A percentile compares a stretch with the other conserved stretches of the same genome.
These are phyloP conservation scores for Hortaea werneckii DNA, from an alignment of 2,329 filamentous ascomycete genomes.

Conservation along the genomic window DNA sequence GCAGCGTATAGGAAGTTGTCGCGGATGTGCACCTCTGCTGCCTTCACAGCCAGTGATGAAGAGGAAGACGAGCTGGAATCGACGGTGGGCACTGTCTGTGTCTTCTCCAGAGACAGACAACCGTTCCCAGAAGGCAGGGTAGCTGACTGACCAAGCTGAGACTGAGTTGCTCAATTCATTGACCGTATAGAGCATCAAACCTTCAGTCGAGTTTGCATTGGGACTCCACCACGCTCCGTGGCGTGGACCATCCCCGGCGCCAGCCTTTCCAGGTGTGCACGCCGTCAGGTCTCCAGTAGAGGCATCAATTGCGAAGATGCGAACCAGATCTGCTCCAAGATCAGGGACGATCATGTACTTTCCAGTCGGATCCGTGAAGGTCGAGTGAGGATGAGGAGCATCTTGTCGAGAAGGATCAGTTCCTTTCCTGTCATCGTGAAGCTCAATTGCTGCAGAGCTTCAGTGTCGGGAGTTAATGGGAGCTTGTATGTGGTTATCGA, in stretches of 20 bases:
- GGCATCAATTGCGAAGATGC: constrained; percentile 16
- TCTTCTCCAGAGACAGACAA: constrained; percentile 22
- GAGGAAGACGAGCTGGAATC: constrained; percentile 21
- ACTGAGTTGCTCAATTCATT: constrained; percentile 27
- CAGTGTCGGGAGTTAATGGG: constrained; percentile 19
- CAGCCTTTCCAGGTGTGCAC: constrained; percentile 9
- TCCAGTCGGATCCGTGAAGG: constrained; percentile 26
- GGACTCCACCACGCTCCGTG: constrained; percentile 29
- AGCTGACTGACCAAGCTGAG: constrained; percentile 22
- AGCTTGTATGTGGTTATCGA: constrained; percentile 27
- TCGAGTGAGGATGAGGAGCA: constrained; percentile 45
- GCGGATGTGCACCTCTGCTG: constrained; percentile 25
- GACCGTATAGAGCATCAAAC: constrained; percentile 21
- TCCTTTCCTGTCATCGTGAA: constrained; percentile 15
- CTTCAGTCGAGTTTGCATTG: constrained; percentile 12
- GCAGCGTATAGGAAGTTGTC: constrained; percentile 26
- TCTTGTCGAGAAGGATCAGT: constrained; percentile 40
- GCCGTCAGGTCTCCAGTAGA: constrained; percentile 10
- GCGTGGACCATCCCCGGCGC: constrained; percentile 18
- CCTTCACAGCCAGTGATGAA: constrained; percentile 11
- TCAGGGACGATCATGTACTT: constrained; percentile 21
- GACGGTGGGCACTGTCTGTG: constrained; percentile 26
- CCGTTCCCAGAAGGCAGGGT: constrained; percentile 16
- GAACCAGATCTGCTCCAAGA: constrained; percentile 22
- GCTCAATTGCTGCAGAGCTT: constrained; percentile 17